These are phyloP conservation scores for Neodidymelliopsis sp. DNA, from an alignment of 2,329 filamentous ascomycete genomes.

Conservation along the genomic window DNA sequence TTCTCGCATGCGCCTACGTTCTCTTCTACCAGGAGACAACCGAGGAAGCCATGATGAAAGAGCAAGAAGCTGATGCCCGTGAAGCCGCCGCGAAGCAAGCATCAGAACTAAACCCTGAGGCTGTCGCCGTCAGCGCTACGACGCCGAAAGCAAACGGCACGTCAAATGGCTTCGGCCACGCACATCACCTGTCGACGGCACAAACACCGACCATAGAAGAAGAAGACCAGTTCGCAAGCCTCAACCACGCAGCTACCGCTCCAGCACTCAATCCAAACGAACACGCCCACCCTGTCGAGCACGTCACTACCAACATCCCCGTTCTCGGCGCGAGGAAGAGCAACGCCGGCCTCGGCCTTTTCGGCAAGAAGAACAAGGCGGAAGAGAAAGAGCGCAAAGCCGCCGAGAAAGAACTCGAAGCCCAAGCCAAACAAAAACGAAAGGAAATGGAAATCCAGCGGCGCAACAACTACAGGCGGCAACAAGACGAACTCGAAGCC, in stretches of 20 bases:
- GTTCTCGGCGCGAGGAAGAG: slow-evolving; percentile 47
- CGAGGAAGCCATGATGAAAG: slow-evolving; percentile 71
- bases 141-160: slow-evolving; percentile 58
- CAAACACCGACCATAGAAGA: slow-evolving; percentile 52
- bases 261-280: slow-evolving; percentile 52
- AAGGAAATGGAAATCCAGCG: slow-evolving; percentile 60
- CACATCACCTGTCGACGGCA: slow-evolving; percentile 44
- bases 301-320: slow-evolving; percentile 42
- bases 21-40: slow-evolving; percentile 96
- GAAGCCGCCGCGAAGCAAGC: slow-evolving; percentile 45
- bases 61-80: slow-evolving; percentile 81
- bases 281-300: slow-evolving; percentile 40
- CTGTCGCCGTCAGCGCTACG: slow-evolving; percentile 57
- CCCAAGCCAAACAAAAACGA: slow-evolving; percentile 54
- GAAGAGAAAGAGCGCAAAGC: slow-evolving; percentile 68
- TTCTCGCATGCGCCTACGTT: slow-evolving; percentile 93
- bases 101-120: slow-evolving; percentile 61
- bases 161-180: slow-evolving; percentile 44
- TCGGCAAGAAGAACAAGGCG: slow-evolving; percentile 68
- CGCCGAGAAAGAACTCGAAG: slow-evolving; percentile 62
- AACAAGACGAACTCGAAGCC: slow-evolving; percentile 69
- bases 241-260: slow-evolving; percentile 73
- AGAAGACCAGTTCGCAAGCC: slow-evolving; percentile 60
- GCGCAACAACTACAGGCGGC: slow-evolving; percentile 63
- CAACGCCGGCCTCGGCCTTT: slow-evolving; percentile 40